Evolutionary conservation across 2,329 filamentous ascomycete species (phyloP).

Genomic region (Nemania diffusa): DNA sequence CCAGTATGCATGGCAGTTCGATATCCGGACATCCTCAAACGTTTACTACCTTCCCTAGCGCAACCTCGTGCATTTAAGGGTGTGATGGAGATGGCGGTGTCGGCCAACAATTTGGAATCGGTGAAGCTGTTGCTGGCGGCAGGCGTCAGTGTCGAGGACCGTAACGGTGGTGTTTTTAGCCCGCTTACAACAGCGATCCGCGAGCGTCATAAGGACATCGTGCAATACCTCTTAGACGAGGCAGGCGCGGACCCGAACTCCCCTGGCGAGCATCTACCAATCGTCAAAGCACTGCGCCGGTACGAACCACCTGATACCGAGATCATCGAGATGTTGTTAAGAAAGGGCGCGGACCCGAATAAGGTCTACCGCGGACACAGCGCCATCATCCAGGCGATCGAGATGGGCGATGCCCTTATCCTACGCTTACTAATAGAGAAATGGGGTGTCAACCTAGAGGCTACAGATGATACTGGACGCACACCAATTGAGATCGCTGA

Average conservation of each 20-base stretch:
- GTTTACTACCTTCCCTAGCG: conserved; percentile 65
- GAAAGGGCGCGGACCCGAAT: conserved; percentile 74
- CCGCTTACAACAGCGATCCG: conserved; percentile 74
- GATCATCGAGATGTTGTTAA: conserved; percentile 71
- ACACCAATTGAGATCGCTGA: conserved; percentile 68
- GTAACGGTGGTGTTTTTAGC: conserved; percentile 78
- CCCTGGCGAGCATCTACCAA: conserved; percentile 75
- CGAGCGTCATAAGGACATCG: conserved; percentile 70
- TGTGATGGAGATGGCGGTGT: conserved; percentile 74
- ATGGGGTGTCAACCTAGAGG: conserved; percentile 62
- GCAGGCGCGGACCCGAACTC: conserved; percentile 72
- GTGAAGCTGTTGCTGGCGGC: conserved; percentile 72
- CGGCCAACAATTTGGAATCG: conserved; percentile 72
- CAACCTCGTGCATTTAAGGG: conserved; percentile 72
- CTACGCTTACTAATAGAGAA: conserved; percentile 63
- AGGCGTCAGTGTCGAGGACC: conserved; percentile 75
- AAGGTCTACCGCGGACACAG: conserved; percentile 74
- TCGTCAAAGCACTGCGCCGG: conserved; percentile 74
- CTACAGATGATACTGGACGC: conserved; percentile 63
- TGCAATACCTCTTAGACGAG: conserved; percentile 68
- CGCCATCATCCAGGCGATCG: conserved; percentile 71
- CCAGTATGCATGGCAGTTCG: conserved; percentile 75
- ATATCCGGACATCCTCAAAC: conserved; percentile 68
- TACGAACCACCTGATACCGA: conserved; percentile 66
- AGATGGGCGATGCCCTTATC: conserved; percentile 68